Conservation (phyloP, 2,329 filamentous ascomycete species). For the Gnomoniopsis smithogilvyi region DNA sequence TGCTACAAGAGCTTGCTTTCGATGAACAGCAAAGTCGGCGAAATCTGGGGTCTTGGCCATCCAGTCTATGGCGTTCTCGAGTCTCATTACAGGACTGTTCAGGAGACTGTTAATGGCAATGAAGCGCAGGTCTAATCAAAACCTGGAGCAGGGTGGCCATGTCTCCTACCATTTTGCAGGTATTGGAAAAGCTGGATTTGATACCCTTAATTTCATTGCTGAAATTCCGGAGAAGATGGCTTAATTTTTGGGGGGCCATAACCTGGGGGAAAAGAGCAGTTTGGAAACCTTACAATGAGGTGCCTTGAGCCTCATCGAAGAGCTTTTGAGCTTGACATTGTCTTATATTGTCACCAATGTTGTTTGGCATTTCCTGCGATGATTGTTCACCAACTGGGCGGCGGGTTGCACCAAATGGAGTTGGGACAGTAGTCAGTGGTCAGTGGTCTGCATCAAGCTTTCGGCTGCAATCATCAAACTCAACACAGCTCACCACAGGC, state of each 20-base stretch:
- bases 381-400: neutral
- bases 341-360: neutral
- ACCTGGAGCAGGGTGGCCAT: neutral
- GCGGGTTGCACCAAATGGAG: neutral
- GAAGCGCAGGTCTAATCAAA: slow-evolving; percentile 14
- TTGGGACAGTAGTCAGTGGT: neutral
- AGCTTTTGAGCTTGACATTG: neutral
- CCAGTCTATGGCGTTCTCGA: slow-evolving; percentile 12
- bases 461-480: no score
- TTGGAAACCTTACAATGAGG: neutral
- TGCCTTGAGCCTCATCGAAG: neutral
- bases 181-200: neutral
- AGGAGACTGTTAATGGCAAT: slow-evolving; percentile 19
- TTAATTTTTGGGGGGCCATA: neutral
- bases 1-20: slow-evolving; percentile 50
- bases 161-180: neutral
- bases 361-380: neutral
- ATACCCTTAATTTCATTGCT: neutral
- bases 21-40: slow-evolving; percentile 18
- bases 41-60: slow-evolving; percentile 23
- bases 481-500: no score
- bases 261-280: neutral
- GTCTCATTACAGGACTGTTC: slow-evolving; percentile 3
- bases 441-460: no score
- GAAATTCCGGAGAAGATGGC: neutral